These are phyloP conservation scores for Chrysosporium keratinophilum DNA, from an alignment of 2,329 filamentous ascomycete species.

Conservation along the genomic window DNA sequence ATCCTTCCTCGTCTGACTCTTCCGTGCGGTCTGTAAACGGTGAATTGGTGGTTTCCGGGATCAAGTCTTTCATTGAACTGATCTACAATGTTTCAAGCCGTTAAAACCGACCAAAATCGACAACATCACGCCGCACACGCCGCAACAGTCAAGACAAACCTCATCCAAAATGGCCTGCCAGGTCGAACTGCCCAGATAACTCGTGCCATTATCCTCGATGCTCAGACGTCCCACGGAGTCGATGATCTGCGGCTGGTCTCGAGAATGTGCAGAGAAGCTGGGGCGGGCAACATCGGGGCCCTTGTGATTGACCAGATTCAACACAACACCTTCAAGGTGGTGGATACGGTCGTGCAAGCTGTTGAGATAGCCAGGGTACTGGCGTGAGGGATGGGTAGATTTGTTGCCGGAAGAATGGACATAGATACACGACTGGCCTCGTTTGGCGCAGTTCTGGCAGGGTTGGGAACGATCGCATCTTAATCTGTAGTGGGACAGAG, in stretches of 20 bases:
- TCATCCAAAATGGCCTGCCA: constrained; percentile 25
- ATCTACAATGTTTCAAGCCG: not conserved
- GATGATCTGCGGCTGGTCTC: not conserved
- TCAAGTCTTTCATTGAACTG: constrained; percentile 2
- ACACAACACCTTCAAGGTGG: constrained; percentile 21
- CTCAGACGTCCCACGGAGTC: constrained; percentile 15
- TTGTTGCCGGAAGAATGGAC: not conserved
- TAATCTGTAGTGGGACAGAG: constrained; percentile 1
- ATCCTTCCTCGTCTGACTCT: not conserved
- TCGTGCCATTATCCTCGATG: constrained; percentile 20
- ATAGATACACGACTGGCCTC: constrained; percentile 11
- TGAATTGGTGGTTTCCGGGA: not conserved
- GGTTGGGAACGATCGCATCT: constrained; percentile 14
- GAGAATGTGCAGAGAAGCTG: not conserved
- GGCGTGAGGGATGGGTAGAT: not conserved
- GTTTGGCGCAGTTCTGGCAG: constrained; percentile 10
- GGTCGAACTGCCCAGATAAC: constrained; percentile 25
- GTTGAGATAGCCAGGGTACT: constrained; percentile 9
- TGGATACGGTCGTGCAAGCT: constrained; percentile 9
- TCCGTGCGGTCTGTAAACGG: not conserved
- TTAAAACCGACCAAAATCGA: not conserved
- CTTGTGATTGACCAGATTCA: constrained; percentile 17
- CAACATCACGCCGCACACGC: constrained; percentile 11
- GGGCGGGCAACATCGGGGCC: not conserved
- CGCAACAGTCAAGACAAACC: constrained; percentile 22